Percentiles rank a stretch among this genome's conserved stretches.
phyloP scores from a whole-genome alignment of 2,329 filamentous ascomycete species.

The Ophiostoma sp. region DNA sequence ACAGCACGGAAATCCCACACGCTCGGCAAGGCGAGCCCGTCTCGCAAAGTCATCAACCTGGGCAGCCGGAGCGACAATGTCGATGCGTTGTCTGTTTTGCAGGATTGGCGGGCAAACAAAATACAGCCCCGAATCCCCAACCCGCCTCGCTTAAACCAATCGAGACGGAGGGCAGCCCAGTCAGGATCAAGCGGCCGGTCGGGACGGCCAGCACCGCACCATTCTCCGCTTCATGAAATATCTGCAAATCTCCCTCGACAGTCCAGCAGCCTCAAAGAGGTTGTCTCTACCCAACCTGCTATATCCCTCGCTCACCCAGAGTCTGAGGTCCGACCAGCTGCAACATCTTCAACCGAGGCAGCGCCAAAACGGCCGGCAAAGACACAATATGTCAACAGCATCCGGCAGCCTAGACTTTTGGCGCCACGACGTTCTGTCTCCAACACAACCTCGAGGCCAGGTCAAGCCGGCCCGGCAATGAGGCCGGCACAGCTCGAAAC shows the following conservation, averaged over 20 bases:
- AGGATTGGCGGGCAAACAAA: slow-evolving; percentile 51
- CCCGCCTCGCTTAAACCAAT: neutral
- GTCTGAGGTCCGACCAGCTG: no score
- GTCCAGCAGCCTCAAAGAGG: neutral
- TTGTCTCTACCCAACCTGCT: neutral
- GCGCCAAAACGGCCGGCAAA: neutral
- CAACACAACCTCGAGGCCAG: no score
- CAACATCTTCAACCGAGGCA: neutral
- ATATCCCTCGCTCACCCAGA: no score
- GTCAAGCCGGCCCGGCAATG: slow-evolving; percentile 1
- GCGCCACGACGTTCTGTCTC: slow-evolving; percentile 15
- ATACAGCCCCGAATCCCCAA: slow-evolving; percentile 38
- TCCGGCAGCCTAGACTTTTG: slow-evolving; percentile 15
- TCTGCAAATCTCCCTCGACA: slow-evolving; percentile 16
- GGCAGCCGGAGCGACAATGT: slow-evolving; percentile 56
- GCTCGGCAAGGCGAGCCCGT: slow-evolving; percentile 51
- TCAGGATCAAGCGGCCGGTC: neutral
- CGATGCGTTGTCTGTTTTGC: slow-evolving; percentile 49
- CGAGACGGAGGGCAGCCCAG: neutral
- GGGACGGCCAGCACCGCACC: neutral
- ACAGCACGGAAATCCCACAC: slow-evolving; percentile 43
- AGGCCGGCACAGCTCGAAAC: slow-evolving; percentile 53
- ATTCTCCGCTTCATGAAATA: slow-evolving; percentile 17
- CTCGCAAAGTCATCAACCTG: slow-evolving; percentile 53
- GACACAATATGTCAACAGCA: slow-evolving; percentile 10